Conservation (phyloP, 1,139 yeast genomes). For the Lodderomyces orthopsilosis region DNA sequence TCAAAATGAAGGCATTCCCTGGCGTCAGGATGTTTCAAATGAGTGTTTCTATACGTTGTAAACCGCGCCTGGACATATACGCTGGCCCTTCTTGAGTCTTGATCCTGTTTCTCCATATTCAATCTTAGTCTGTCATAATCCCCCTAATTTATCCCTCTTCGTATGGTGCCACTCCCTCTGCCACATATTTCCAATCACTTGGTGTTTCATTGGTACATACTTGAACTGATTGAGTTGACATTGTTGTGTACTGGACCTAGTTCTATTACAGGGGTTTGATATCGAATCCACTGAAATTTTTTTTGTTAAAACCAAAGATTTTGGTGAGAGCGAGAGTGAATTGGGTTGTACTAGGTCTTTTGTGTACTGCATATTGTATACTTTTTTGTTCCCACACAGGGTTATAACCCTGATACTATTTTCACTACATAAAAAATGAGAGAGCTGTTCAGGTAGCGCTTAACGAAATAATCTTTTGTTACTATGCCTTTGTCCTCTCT, state of each 20-base stretch:
- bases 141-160: conserved; percentile 4
- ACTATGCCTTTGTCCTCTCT: no score
- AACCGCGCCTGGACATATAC: no score
- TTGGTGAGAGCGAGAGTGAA: background rate
- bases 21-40: no score
- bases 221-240: conserved; percentile 71
- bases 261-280: background rate
- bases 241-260: conserved; percentile 15
- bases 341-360: background rate
- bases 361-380: background rate
- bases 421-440: no score
- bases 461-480: no score
- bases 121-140: no score
- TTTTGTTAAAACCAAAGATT: conserved; percentile 3
- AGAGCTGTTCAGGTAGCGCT: no score
- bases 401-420: background rate
- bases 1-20: no score
- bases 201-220: conserved; percentile 38
- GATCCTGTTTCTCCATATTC: no score
- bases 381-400: no score
- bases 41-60: no score
- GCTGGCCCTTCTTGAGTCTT: no score
- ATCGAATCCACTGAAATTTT: conserved; percentile 8
- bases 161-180: background rate
- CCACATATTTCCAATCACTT: background rate